Base-by-base conservation (phyloP, 2,329 filamentous ascomycete genomes). In the Geosmithia morbida region DNA sequence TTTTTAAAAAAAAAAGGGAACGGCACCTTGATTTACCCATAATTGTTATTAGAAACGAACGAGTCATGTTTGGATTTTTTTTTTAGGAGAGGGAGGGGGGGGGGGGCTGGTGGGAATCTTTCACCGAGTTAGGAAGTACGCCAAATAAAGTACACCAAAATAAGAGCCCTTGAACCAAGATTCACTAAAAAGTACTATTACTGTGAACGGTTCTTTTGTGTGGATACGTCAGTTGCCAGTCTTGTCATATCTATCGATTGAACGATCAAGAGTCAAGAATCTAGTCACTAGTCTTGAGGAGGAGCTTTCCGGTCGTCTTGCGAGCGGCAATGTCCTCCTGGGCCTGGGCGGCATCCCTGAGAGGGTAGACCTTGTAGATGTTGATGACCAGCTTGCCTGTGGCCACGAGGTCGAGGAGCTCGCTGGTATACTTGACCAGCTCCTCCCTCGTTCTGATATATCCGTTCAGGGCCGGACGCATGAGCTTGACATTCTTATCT, bases 291-390 rank as follows among this genome's bases (percentile, higher is more conserved):
- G 22, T 8, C 66, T 81, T 81, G 57, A 95, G 62, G 48, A 96
- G 61, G 51, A 94, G 63, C 69, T 95, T 95, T 17, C 89, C 89
- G 11, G 79, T 86, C 2, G 87, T 92, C 70, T 83, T 86, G 55
- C 88, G 73, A 41, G 85, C 76, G 65, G 94, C 85, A 43, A 96
- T 72, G 61, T 95, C 87, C 45, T 67, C 64, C 52, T 94, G 87
- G 13, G 87, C 87, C 55, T 75, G 69, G 37, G 71, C 77, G 33
- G 83, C 78, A 43, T 95, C 81, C 56, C 78, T 74, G 41, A 95
- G 67, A 5, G 83, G 77, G 61, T 95, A 95, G 0, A 81, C 68
- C 52, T 88, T 77, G 60, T 94, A 85, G 29, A 94, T 75, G 50
- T 73, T 74, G 16, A 87, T 74, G 51, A 86, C 79, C 45, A 94